A percentile compares a stretch with the other conserved stretches of the same genome.
These are phyloP conservation scores for Syncephalastrum racemosum DNA, from an alignment of 371 early-diverging fungal genomes.

Conservation along the genomic window DNA sequence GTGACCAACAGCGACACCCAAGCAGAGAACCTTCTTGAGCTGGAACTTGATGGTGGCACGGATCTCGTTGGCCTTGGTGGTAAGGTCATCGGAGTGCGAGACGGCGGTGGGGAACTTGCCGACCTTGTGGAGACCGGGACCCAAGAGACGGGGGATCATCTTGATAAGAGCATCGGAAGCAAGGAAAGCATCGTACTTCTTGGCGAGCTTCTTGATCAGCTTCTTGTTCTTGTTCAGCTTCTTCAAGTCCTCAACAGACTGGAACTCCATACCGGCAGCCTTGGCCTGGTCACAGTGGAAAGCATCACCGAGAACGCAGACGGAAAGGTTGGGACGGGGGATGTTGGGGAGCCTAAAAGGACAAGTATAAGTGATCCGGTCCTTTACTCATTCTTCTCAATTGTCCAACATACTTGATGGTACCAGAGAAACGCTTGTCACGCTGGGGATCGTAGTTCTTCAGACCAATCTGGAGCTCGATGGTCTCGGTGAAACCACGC, in stretches of 20 bases:
- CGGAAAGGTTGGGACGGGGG: conserved; percentile 94
- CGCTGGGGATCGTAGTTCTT: conserved; percentile 99
- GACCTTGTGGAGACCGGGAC: conserved; percentile 96
- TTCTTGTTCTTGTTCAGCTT: conserved; percentile 99
- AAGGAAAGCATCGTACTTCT: conserved; percentile 95
- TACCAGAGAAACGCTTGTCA: conserved; percentile 99
- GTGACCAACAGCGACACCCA: conserved; percentile 98
- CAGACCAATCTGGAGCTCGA: conserved; percentile 97
- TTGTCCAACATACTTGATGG: conserved; percentile 63
- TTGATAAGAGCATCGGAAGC: conserved; percentile 98
- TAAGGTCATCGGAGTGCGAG: conserved; percentile 89
- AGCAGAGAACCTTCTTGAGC: conserved; percentile 98
- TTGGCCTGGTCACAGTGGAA: conserved; percentile 95
- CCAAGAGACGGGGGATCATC: conserved; percentile 97
- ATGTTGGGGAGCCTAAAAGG: conserved; percentile 22
- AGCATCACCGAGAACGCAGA: conserved; percentile 97
- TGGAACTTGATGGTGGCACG: conserved; percentile 99
- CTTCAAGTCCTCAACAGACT: conserved; percentile 97
- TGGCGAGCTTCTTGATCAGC: conserved; percentile 97
- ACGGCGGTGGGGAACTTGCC: conserved; percentile 99
- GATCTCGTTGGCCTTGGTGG: conserved; percentile 91
- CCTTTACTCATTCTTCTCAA: too few species aligned
- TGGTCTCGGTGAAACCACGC: conserved; percentile 94
- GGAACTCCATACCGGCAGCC: conserved; percentile 89
- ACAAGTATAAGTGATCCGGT: too few species aligned